phyloP scores from a whole-genome alignment of 306 rosid genomes.

The Abrus pulchellus region DNA sequence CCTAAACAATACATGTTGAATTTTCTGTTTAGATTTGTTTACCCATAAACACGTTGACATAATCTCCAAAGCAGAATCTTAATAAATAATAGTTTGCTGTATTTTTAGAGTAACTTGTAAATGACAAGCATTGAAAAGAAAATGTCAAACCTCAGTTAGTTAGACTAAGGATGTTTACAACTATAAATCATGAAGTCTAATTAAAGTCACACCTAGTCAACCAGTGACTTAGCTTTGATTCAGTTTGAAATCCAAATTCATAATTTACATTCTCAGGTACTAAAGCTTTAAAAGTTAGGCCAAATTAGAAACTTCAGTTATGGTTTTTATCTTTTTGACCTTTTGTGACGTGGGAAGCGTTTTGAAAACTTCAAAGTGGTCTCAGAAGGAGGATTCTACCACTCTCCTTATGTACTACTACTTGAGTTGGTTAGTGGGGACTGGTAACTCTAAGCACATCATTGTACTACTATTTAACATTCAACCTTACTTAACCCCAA shows the following conservation, averaged over 20 bases:
- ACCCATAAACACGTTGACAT: not conserved
- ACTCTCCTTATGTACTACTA: not conserved
- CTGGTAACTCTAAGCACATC: not conserved
- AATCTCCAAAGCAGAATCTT: not conserved
- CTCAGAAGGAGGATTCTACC: not conserved
- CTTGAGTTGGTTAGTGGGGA: constrained; percentile 23
- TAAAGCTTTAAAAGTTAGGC: not conserved
- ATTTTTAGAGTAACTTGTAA: not conserved
- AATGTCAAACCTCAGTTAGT: not conserved
- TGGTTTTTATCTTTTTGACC: not conserved
- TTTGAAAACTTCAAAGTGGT: not conserved
- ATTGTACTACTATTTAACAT: constrained; percentile 6
- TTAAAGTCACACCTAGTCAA: not conserved
- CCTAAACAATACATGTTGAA: not conserved
- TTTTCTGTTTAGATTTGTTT: not conserved
- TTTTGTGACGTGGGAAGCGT: not conserved
- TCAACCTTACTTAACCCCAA: constrained; percentile 22
- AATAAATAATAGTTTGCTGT: not conserved
- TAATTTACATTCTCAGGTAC: constrained; percentile 1
- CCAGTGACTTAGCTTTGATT: not conserved
- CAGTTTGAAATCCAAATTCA: constrained; percentile 30
- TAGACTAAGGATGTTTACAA: not conserved
- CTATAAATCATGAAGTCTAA: not conserved
- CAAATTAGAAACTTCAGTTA: not conserved
- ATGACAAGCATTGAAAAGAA: not conserved